Conservation (phyloP, 177 flowering plant genomes). For the Vitis hybrid region DNA sequence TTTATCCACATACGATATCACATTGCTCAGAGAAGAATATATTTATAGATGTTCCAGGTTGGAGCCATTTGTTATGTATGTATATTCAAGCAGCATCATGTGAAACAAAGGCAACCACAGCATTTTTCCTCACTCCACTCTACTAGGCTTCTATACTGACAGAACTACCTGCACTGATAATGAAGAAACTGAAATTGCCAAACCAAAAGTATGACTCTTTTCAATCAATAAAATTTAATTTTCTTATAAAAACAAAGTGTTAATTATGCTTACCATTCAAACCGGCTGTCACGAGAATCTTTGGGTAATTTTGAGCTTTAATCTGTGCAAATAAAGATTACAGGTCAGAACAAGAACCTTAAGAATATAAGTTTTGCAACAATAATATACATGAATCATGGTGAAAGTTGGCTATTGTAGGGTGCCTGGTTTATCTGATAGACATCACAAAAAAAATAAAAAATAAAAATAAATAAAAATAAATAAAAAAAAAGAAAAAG, state of each 20-base stretch:
- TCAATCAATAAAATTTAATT: too few species aligned
- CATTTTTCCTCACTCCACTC: background rate
- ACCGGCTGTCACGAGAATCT: constrained; percentile 76
- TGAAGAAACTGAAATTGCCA: background rate
- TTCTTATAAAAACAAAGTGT: too few species aligned
- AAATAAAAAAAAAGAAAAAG: background rate
- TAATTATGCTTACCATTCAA: constrained; percentile 55
- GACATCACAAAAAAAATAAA: constrained; percentile 4
- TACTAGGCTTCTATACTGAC: background rate
- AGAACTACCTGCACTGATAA: background rate
- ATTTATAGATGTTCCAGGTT: background rate
- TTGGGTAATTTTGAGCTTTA: constrained; percentile 69
- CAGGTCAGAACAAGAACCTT: constrained; percentile 5
- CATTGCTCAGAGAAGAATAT: background rate
- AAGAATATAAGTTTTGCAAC: background rate
- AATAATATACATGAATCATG: background rate
- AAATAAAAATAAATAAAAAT: background rate
- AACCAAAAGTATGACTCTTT: background rate
- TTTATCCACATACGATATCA: background rate
- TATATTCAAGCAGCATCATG: background rate
- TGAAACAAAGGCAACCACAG: background rate
- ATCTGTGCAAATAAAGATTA: constrained; percentile 38
- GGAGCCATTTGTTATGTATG: background rate
- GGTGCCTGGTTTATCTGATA: background rate
- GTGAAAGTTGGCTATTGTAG: background rate